Base-by-base conservation (phyloP, 2,329 filamentous ascomycete genomes). In the Cladosporium sp. region DNA sequence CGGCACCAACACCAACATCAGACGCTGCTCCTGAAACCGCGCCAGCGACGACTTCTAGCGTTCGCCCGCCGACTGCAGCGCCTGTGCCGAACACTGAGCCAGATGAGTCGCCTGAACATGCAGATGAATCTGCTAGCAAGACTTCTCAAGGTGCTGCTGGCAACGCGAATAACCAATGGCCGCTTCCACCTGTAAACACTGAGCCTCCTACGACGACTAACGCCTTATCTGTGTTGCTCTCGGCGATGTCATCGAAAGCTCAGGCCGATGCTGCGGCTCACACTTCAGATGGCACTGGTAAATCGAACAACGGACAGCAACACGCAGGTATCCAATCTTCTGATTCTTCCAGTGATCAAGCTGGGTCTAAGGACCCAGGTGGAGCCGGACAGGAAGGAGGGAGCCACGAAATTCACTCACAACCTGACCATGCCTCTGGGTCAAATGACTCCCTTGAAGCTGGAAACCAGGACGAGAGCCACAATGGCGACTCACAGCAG, bases 121-220 rank as follows among this genome's bases (percentile, higher is more conserved):
- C 29, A 10, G 52, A 21, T 0, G 28, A 55, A 6, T 28, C 52
- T 33, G 18, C 52, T 21, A 31, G 29, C 3, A 55, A 55, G 18
- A 40, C 56, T 10, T 31, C 26, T 12, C 26, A 46, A 18, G 40
- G 35, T 2, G 23, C 56, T 5, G 23, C 28, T 10, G 21, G 28
- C 12, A 59, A 28, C 28, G 56, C n/a, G 33, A 35, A 46, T 23
- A 63, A 63, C 14, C 31, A 31, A 26, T 63, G 61, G 58, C 58
- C 58, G 26, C 58, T 61, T 50, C 44, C 58, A 1, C 40, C 31
- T 1, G 5, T 44, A 5, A 29, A 12, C 21, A 10, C 21, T 16
- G 40, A 49, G 5, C 8, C n/a, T 44, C 52, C 62, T 6, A 16
- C 14, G 0, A 64, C 62, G 16, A 64, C 62, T 1, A 57, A 64